Evolutionary conservation across 805 yeast species (phyloP).

Genomic region (Metahyphopichia silvanorum): DNA sequence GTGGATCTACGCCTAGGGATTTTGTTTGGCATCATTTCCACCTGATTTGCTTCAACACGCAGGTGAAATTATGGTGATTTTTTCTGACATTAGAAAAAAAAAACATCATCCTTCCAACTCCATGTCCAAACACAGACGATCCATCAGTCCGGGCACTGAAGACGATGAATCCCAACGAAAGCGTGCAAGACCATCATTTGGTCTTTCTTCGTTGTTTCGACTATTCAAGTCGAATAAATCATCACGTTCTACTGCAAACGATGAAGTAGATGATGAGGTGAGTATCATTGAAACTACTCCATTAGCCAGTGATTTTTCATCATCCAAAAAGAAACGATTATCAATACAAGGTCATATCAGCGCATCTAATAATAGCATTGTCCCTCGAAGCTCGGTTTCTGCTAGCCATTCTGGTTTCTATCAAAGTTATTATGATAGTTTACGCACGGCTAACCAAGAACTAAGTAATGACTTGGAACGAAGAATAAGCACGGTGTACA

Average conservation of each 20-base stretch:
- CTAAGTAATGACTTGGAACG: conserved; percentile 25
- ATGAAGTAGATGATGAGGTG: conserved; percentile 2
- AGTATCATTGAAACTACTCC: conserved; percentile 12
- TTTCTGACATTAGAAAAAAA: too few species aligned
- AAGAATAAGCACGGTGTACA: conserved; percentile 20
- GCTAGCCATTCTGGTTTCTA: conserved; percentile 14
- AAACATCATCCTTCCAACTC: too few species aligned
- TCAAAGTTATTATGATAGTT: conserved; percentile 14
- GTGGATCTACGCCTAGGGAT: too few species aligned
- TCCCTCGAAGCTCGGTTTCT: conserved; percentile 26
- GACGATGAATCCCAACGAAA: conserved; percentile 4
- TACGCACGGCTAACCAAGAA: conserved; percentile 15
- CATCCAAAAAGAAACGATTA: conserved; percentile 25
- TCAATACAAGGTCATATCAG: conserved; percentile 18
- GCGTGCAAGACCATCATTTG: conserved; percentile 2
- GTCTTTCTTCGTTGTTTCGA: conserved; percentile 7
- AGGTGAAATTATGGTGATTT: too few species aligned
- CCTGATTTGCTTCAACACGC: too few species aligned
- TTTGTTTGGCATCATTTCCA: too few species aligned
- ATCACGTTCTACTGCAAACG: not conserved
- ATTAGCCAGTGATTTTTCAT: conserved; percentile 18
- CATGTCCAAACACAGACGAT: conserved; percentile 4
- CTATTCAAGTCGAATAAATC: conserved; percentile 8
- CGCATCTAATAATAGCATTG: conserved; percentile 6
- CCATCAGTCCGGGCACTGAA: conserved; percentile 15